These are phyloP conservation scores for Pseudozyma thailandica DNA, from an alignment of 1,284 basidiomycete genomes.

Conservation along the genomic window DNA sequence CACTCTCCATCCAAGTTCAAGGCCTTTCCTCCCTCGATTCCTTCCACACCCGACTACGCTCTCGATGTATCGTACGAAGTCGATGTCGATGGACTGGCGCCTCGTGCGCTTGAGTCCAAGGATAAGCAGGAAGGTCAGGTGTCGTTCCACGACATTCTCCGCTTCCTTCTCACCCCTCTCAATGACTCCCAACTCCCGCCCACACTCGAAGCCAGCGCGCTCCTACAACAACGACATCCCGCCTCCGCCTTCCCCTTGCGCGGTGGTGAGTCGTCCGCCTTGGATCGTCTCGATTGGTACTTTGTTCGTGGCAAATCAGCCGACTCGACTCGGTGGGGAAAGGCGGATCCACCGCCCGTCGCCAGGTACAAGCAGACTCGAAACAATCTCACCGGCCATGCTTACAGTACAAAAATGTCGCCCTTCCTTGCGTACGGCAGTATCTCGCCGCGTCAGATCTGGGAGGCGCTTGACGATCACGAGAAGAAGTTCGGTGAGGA, in stretches of 20 bases:
- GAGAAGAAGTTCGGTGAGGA: conserved; percentile 67
- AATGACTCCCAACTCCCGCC: conserved; percentile 55
- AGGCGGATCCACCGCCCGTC: conserved; percentile 66
- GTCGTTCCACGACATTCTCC: conserved; percentile 63
- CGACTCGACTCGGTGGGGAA: conserved; percentile 56
- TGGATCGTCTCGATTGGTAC: conserved; percentile 64
- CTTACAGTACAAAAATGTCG: conserved; percentile 73
- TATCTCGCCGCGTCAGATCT: conserved; percentile 71
- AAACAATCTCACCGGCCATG: conserved; percentile 72
- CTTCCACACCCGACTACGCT: conserved; percentile 54
- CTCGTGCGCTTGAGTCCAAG: conserved; percentile 44
- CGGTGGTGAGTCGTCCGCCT: conserved; percentile 60
- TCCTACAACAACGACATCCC: conserved; percentile 60
- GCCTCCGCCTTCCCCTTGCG: conserved; percentile 61
- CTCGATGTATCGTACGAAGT: conserved; percentile 63
- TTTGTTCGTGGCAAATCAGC: conserved; percentile 62
- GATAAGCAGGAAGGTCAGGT: conserved; percentile 56
- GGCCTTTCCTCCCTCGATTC: conserved; percentile 43
- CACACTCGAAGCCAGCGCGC: conserved; percentile 47
- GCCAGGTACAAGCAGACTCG: conserved; percentile 72
- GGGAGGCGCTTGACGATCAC: conserved; percentile 68
- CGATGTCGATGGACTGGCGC: conserved; percentile 58
- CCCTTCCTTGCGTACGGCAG: conserved; percentile 72
- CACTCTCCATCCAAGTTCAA: conserved; percentile 54
- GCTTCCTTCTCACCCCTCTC: conserved; percentile 56